Base-by-base conservation (phyloP, 176 grass and related monocot species). In the Paspalum notatum region DNA sequence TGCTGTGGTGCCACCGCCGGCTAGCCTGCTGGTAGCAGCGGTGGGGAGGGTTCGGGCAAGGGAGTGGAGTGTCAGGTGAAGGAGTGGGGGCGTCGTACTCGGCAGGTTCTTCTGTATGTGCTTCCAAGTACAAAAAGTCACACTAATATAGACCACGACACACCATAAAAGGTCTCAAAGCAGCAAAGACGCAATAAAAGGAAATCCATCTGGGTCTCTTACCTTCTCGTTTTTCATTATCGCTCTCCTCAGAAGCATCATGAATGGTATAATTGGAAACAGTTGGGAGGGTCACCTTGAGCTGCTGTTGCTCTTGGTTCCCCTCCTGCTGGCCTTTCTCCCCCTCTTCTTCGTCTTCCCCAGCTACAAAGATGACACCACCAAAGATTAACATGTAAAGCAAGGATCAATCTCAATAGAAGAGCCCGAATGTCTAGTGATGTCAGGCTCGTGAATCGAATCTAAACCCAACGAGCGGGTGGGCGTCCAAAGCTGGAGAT, bases 261-360 rank as follows among this genome's bases (percentile, higher is more conserved):
- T 68, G 86, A 63, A 97, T 90, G 18, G 94, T 97, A 21, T 97
- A 93, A 65, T 94, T 97, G 4, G 94, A 93, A 53, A 97, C 86
- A 48, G 94, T 97, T 47, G 89, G 94, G 17, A 97, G 82, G 40
- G 89, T 91, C 22, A 97, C 56, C 72, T 86, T 92, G 87, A 80
- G 84, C 79, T 85, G 81, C 51, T 66, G 59, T 76, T 89, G 83
- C 41, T 72, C 72, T 21, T 82, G 72, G 51, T 91, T 82, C 56
- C 84, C 82, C 20, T 59, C 76, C 47, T 83, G 69, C 49, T 62
- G 21, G 20, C 47, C 49, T 77, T 80, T 78, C 42, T 44, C 76
- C 49, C 53, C 71, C 20, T n/a, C n/a, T n/a, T 82, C 82, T 25
- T 78, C 66, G 18, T 8, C 60, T 66, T 68, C 88, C 46, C 61